Evolutionary conservation across 2,329 filamentous ascomycete genomes (phyloP), one percentile per base, ranked within the genome.

Genomic region (Colletotrichum gigasporum): DNA sequence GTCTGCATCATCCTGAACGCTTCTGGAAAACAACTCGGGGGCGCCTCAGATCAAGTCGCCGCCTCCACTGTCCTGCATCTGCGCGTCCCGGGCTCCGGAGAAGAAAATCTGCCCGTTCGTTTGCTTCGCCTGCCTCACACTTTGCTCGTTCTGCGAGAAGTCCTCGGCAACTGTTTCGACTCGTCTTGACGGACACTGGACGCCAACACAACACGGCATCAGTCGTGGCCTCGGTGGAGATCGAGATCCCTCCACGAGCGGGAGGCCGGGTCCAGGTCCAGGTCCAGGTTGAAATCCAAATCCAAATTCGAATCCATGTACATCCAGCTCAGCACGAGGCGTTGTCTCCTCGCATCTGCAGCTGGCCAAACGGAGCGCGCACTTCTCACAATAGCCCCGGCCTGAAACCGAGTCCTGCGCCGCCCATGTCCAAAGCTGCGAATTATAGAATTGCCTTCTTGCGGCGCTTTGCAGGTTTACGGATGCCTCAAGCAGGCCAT

Each of bases 11-110:
- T 22, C 44, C 34, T 26, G n/a, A 16, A 63, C 61, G 41, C 55
- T 60, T 63, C 61, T 63, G 61, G 55, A 63, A 63, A 45, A 28
- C 61, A 63, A 37, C 28, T 60, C 61, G 61, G 61, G 44, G 20
- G 12, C 53, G 22, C 48, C 20, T 47, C 57, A 35, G 22, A 42
- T 45, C 35, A 14, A 26, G 18, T 61, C 34, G 26, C 22, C 16
- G 44, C 59, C 52, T 62, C 51, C 59, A 35, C 42, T 35, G 44
- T 28, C 48, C 16, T 48, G 50, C 37, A 41, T 54, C 39, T 34
- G 28, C 41, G 30, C 14, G 20, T 26, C 30, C 57, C 39, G 28
- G 45, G 35, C 41, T 44, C 34, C 44, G 45, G 54, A 34, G 24
- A 51, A 42, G 41, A 55, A 39, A 22, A 32, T 61, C 50, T 55